Conservation (phyloP, 2,329 filamentous ascomycete species). For the Aureobasidium uvarum region DNA sequence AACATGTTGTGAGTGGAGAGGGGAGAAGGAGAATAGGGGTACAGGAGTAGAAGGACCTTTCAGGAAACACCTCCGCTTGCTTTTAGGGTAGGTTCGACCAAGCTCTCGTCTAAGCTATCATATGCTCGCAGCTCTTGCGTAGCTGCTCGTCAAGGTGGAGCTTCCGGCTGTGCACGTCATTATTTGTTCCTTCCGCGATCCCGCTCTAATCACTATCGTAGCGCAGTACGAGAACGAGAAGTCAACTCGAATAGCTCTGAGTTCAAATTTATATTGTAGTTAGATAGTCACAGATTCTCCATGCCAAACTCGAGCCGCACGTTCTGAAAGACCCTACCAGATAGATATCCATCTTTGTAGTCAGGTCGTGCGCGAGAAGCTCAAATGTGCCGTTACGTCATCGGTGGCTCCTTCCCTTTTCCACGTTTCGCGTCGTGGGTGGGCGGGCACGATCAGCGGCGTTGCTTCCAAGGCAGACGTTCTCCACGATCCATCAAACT, state of each 20-base stretch:
- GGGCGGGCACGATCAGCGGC: conserved; percentile 16
- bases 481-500: conserved; percentile 9
- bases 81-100: neutral
- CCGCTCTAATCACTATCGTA: neutral
- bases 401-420: neutral
- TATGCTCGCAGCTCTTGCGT: conserved; percentile 5
- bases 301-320: neutral
- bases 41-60: neutral
- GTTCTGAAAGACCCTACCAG: neutral
- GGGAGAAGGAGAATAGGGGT: conserved; percentile 12
- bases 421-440: conserved; percentile 20
- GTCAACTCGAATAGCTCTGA: neutral
- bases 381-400: neutral
- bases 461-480: conserved; percentile 16
- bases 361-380: neutral
- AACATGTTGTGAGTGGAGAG: conserved; percentile 39
- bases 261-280: neutral
- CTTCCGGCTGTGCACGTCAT: neutral
- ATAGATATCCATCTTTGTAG: neutral
- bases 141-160: conserved; percentile 13
- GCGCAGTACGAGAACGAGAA: neutral
- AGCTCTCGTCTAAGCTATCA: conserved; percentile 13
- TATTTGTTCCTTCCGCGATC: neutral
- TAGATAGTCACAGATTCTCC: neutral
- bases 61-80: neutral